Base-by-base conservation (phyloP, 148 eudicot species). In the Fagopyrum tataricum region DNA sequence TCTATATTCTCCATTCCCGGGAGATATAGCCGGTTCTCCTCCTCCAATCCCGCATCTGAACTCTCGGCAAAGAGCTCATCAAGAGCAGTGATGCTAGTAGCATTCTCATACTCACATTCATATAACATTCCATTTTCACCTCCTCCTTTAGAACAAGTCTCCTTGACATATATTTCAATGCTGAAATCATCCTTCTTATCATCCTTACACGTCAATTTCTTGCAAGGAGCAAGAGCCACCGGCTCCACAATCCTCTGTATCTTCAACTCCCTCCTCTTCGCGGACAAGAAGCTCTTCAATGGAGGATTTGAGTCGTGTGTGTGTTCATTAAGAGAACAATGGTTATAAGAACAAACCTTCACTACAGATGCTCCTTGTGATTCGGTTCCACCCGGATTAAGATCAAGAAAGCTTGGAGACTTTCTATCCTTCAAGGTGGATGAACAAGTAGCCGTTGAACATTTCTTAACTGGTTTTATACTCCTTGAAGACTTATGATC, bases 241-340 rank as follows among this genome's bases (percentile, higher is more conserved):
- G 77, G 55, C 58, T 76, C 84, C 23, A 75, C 24, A 67, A 56
- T 70, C 82, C 76, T 82, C 73, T 86, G 89, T 15, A 78, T 71
- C 81, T 85, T 90, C 76, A 90, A 23, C 73, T 68, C 10, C 64
- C 70, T 80, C 78, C 94, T 83, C 78, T 78, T 90, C 40, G 87
- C 79, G 21, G 84, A 71, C 85, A 93, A 74, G 86, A 93, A 90
- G 44, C 69, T 26, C 82, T 86, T 90, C 68, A 90, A 78, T 0
- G 98, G 89, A 15, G 94, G 85, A 69, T 78, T 43, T 73, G 84
- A 73, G 7, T 82, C 55, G 31, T 89, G 95, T 40, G 56, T 83
- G 83, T 91, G 92, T 66, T 92, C 92, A 56, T 91, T 93, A 31
- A 91, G 91, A 55, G 98, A 93, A 72, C 98, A 93, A 39, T 93